A percentile compares a stretch with the other conserved stretches of the same genome.
These are phyloP conservation scores for Noccaea bulbosa DNA, from an alignment of 345 rosid species.

Conservation along the genomic window DNA sequence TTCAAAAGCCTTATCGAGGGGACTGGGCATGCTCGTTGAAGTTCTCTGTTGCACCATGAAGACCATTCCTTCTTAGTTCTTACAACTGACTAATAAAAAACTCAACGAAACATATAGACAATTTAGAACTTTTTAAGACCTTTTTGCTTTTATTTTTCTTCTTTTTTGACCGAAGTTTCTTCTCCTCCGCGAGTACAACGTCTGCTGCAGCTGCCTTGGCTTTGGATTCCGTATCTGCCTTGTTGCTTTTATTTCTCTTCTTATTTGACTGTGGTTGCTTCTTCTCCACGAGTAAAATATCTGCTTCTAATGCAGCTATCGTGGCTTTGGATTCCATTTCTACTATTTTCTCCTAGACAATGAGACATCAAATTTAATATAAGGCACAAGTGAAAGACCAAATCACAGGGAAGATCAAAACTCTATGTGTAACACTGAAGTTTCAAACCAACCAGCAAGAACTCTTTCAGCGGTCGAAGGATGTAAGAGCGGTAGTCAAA, in stretches of 20 bases:
- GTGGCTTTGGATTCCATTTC: neutral
- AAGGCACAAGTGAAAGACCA: neutral
- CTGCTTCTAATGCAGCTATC: too few relatives aligned
- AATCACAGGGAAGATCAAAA: constrained; percentile 21
- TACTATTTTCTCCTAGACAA: neutral
- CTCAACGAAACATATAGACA: neutral
- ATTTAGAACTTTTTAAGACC: constrained; percentile 2
- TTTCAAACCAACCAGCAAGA: constrained; percentile 15
- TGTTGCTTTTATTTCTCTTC: neutral
- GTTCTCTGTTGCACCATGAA: constrained; percentile 29
- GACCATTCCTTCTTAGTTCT: constrained; percentile 18
- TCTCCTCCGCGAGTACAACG: constrained; percentile 13
- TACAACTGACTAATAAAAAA: neutral
- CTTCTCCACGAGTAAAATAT: too few relatives aligned
- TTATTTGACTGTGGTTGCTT: too few relatives aligned
- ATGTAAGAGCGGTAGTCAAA: constrained; percentile 17
- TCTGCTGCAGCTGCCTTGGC: constrained; percentile 10
- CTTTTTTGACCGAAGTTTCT: constrained; percentile 14
- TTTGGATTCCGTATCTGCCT: neutral
- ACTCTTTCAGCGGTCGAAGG: neutral
- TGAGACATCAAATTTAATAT: neutral
- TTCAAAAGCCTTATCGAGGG: constrained; percentile 16
- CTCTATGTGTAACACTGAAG: constrained; percentile 4
- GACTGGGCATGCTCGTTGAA: constrained; percentile 9
- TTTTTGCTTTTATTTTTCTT: constrained; percentile 8